Evolutionary conservation across 1,139 yeast genomes (phyloP), one percentile per base, ranked within the genome.

Genomic region (Lodderomyces beijingensis): DNA sequence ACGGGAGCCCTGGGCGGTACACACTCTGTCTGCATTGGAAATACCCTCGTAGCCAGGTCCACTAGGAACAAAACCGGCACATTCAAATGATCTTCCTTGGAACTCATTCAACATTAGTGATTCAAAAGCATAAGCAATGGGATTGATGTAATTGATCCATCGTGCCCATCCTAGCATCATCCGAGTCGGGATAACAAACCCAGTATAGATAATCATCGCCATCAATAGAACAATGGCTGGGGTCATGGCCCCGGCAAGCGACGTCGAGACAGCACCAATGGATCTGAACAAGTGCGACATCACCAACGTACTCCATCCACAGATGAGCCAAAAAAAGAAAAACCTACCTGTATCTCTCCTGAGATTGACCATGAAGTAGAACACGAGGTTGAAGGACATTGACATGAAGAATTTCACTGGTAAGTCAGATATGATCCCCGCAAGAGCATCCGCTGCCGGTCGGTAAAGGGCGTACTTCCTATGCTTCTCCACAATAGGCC

Each of bases 371-470:
- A 79, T 62, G 60, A 78, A 79, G 51, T 78, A 79, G 30, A 75
- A 56, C 18, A 70, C 59, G 28, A 79, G 46, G 29, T 70, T 59
- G 47, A 78, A 69, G 13, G 59, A 45, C 28, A 70, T 41, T 30
- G 76, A 59, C 41, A 72, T 67, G 23, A 59, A 39, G 10, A 73
- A 37, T 47, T 78, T 78, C 14, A 68, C 57, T 7, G 86, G 86
- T 31, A 78, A 50, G 45, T 77, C 81, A 17, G 82, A 70, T 32
- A 77, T 50, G 41, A 77, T 62, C 33, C 70, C 67, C 35, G 79
- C 80, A 32, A 78, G 50, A 3, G 84, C 78, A 51, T 79, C 84
- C 11, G 80, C 81, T 13, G 82, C 71, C 15, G 80, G 76, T 40
- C 77, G 77, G 44, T 79, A 79, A 53, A 79, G 64, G 3, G 83